Conservation (phyloP, 2,329 filamentous ascomycete species). For the Claviceps citrina region DNA sequence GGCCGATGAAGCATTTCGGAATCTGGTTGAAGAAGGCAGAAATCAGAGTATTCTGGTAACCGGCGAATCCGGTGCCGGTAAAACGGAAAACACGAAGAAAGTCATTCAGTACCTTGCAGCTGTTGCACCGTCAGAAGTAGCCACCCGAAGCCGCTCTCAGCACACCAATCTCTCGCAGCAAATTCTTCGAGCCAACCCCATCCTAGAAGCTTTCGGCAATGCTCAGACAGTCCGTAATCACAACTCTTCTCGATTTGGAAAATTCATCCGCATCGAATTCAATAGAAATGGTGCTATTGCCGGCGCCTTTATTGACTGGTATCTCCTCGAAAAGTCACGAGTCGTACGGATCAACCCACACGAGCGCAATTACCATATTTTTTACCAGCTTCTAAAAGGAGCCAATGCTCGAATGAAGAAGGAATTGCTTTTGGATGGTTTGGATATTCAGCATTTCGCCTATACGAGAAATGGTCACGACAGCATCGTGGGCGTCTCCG, state of each 20-base stretch:
- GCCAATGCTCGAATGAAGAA: slow-evolving; percentile 59
- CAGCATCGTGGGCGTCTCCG: slow-evolving; percentile 77
- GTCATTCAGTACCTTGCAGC: slow-evolving; percentile 97
- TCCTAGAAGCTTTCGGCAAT: slow-evolving; percentile 94
- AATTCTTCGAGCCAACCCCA: slow-evolving; percentile 89
- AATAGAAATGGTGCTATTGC: slow-evolving; percentile 75
- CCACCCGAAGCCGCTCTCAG: slow-evolving; percentile 42
- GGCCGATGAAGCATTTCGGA: slow-evolving; percentile 91
- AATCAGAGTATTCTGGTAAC: slow-evolving; percentile 98
- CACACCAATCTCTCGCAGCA: slow-evolving; percentile 87
- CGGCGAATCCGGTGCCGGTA: slow-evolving; percentile 92
- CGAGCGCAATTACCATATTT: slow-evolving; percentile 93
- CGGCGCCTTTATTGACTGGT: slow-evolving; percentile 97
- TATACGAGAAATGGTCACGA: slow-evolving; percentile 90
- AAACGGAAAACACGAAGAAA: slow-evolving; percentile 98
- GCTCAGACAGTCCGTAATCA: slow-evolving; percentile 96
- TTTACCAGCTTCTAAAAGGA: slow-evolving; percentile 86
- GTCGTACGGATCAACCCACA: slow-evolving; percentile 77
- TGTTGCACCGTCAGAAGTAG: slow-evolving; percentile 71
- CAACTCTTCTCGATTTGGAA: slow-evolving; percentile 95
- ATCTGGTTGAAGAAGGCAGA: slow-evolving; percentile 82
- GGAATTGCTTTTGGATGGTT: slow-evolving; percentile 58
- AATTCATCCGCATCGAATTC: slow-evolving; percentile 97
- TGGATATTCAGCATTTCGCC: slow-evolving; percentile 72
- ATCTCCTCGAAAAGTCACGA: slow-evolving; percentile 91